Base-by-base conservation (phyloP, 2,329 filamentous ascomycete genomes). In the Ophiostoma pallidulum region DNA sequence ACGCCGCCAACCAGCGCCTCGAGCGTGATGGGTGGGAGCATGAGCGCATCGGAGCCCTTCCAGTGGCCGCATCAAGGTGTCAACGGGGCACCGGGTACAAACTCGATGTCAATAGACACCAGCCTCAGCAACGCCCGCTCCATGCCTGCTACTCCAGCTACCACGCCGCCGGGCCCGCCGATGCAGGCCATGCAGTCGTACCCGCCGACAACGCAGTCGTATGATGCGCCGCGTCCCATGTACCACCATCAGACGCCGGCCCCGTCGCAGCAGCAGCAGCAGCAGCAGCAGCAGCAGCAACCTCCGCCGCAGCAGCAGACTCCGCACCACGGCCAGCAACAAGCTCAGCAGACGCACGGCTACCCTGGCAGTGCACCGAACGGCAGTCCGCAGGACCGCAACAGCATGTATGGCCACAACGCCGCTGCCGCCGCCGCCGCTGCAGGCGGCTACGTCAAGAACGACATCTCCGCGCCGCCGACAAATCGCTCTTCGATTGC, bases 1-100 rank as follows among this genome's bases (percentile, higher is more conserved):
- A 96, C 91, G 4, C 91, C 91, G 31, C 90, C 91, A 1, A 87
- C 90, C 1, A 96, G 87, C 63, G 86, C 89, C n/a, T 92, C 89
- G 0, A 87, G 88, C 64, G 79, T 94, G 39, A 88, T 82, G 66
- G 74, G 70, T 10, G 73, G 70, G 9, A 67, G 77, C 52, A 87
- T 94, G 74, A 80, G 81, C 39, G 77, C 77, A 54, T 81, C 84
- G 33, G 84, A 87, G 29, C 84, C 77, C 35, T 94, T 91, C 63
- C 84, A 90, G 61, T 96, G 90, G 86, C 74, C 68, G 29, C 71
- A 72, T 49, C 77, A 65, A 59, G 75, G 75, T 53, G 82, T 86
- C 72, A 74, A 69, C 52, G 74, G 75, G 18, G 68, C 75, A 41
- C 79, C 82, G 60, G 72, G 74, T 60, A 69, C 73, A 56, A 86